Evolutionary conservation across 2,329 filamentous ascomycete genomes (phyloP).

Genomic region (Hymenoscyphus albidus): DNA sequence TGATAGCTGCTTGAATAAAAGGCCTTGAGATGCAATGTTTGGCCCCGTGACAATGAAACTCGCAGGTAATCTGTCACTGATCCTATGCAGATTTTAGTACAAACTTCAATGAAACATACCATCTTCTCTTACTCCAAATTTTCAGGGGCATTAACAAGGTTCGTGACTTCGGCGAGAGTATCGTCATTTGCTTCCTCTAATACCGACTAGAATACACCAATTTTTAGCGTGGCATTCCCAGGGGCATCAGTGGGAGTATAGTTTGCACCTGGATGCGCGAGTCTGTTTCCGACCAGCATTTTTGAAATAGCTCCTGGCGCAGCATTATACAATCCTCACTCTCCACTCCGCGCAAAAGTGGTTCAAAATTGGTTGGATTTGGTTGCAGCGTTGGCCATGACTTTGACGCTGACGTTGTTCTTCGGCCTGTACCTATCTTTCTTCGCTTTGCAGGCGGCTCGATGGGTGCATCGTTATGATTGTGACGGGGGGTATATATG

Average conservation of each 20-base stretch:
- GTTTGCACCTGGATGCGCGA: conserved; percentile 56
- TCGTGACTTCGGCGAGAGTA: conserved; percentile 55
- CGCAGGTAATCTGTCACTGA: conserved; percentile 45
- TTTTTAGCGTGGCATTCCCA: neutral
- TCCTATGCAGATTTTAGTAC: conserved; percentile 15
- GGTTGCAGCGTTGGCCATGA: conserved; percentile 4
- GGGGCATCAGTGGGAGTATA: conserved; percentile 26
- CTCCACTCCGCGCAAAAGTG: conserved; percentile 54
- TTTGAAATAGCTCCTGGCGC: conserved; percentile 57
- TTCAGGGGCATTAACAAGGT: conserved; percentile 47
- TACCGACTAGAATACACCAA: conserved; percentile 43
- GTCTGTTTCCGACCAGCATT: conserved; percentile 63
- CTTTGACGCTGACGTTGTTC: conserved; percentile 15
- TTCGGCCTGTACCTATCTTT: conserved; percentile 28
- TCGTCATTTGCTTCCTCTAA: conserved; percentile 57
- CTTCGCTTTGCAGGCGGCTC: conserved; percentile 37
- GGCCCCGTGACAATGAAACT: conserved; percentile 75
- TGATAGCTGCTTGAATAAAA: conserved; percentile 69
- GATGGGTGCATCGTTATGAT: conserved; percentile 18
- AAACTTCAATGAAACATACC: neutral
- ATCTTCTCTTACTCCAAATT: conserved; percentile 27
- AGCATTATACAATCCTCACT: conserved; percentile 44
- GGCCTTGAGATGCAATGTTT: conserved; percentile 70
- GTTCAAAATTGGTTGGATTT: conserved; percentile 40
- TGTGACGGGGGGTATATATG: conserved; percentile 33